Evolutionary conservation across 495 filamentous ascomycete species (phyloP).

Genomic region (Aspergillus nanangensis): DNA sequence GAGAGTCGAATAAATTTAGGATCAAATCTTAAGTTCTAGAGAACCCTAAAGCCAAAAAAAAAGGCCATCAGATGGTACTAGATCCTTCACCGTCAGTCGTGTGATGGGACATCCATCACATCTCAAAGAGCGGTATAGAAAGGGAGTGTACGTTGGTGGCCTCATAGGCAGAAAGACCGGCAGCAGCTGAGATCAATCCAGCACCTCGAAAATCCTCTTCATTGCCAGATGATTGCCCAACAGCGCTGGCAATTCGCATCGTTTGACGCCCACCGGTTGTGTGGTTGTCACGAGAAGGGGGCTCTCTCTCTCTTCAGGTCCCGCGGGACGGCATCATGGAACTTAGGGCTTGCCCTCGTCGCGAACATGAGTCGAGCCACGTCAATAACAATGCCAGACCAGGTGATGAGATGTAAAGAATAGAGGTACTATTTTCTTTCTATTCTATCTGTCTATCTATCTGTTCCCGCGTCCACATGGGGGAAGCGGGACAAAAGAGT

Average conservation of each 20-base stretch:
- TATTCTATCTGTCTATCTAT: background rate
- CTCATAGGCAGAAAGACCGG: background rate
- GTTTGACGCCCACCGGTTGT: background rate
- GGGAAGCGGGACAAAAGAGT: too few species aligned
- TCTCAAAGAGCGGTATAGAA: conserved; percentile 11
- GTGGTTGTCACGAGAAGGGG: conserved; percentile 16
- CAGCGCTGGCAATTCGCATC: background rate
- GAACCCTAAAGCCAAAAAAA: background rate
- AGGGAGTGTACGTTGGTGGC: background rate
- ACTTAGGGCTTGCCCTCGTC: background rate
- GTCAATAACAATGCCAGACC: conserved; percentile 12
- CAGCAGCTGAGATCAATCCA: background rate
- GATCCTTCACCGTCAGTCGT: conserved; percentile 4
- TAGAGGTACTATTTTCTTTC: background rate
- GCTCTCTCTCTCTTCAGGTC: conserved; percentile 4
- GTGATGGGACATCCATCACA: conserved; percentile 7
- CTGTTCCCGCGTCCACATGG: background rate
- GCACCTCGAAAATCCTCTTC: too few species aligned
- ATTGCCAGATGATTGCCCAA: conserved; percentile 5
- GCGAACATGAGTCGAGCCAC: conserved; percentile 23
- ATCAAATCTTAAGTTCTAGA: too few species aligned
- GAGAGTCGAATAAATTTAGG: too few species aligned
- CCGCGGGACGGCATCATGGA: conserved; percentile 12
- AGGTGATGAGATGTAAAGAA: conserved; percentile 13
- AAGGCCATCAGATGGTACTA: conserved; percentile 1